These are phyloP conservation scores for Asterionellopsis glacialis DNA, from an alignment of 108 stramenopile species.

Conservation along the genomic window DNA sequence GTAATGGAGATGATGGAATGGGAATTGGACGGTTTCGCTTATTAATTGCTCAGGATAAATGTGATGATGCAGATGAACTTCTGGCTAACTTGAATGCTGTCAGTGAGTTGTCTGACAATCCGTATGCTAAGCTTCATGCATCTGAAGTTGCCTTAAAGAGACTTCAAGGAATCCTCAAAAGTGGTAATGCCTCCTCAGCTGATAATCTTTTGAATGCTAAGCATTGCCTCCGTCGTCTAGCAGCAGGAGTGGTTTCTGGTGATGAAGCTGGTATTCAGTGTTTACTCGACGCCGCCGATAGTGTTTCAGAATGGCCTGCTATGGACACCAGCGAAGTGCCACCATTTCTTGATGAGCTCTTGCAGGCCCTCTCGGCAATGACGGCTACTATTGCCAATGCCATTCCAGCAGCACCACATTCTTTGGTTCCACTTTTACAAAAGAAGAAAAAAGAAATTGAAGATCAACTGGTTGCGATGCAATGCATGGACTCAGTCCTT, in stretches of 20 bases:
- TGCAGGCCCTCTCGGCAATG: slow-evolving; percentile 37
- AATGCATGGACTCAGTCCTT: slow-evolving; percentile 19
- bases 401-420: slow-evolving; percentile 9
- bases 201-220: slow-evolving; percentile 20
- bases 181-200: slow-evolving; percentile 13
- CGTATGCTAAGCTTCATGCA: slow-evolving; percentile 41
- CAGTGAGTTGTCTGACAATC: slow-evolving; percentile 20
- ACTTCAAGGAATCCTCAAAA: slow-evolving; percentile 35
- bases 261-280: slow-evolving; percentile 20
- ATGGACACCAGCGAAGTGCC: too few species aligned
- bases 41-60: slow-evolving; percentile 30
- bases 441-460: slow-evolving; percentile 23
- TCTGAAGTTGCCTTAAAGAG: slow-evolving; percentile 47
- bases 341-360: slow-evolving; percentile 21
- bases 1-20: background rate
- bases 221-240: slow-evolving; percentile 25
- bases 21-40: slow-evolving; percentile 38
- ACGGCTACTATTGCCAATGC: slow-evolving; percentile 16
- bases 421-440: slow-evolving; percentile 13
- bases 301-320: slow-evolving; percentile 48
- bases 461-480: slow-evolving; percentile 18
- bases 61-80: slow-evolving; percentile 34
- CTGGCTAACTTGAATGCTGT: slow-evolving; percentile 2
- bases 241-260: slow-evolving; percentile 25
- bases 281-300: slow-evolving; percentile 39